These are phyloP conservation scores for Penstemon barbatus DNA, from an alignment of 257 asterid species.

Conservation along the genomic window DNA sequence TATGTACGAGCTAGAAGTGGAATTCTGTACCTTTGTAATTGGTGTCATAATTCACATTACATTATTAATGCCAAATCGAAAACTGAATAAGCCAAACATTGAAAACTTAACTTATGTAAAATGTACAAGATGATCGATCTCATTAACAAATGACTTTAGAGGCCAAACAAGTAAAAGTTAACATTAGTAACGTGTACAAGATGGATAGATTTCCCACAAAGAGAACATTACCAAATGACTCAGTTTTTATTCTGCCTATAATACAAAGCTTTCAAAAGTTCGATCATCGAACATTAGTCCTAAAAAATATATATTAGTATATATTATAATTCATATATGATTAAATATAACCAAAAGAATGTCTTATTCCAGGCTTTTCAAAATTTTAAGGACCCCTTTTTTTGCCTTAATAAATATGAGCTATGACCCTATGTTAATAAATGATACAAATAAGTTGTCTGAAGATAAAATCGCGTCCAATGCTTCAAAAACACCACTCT, in stretches of 20 bases:
- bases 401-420: constrained; percentile 22
- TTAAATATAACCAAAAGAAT: neutral
- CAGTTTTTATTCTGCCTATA: neutral
- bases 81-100: too few species aligned
- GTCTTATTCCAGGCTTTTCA: constrained; percentile 30
- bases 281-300: constrained; percentile 3
- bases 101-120: too few species aligned
- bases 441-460: constrained; percentile 1
- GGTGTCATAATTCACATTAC: too few species aligned
- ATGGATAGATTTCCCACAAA: neutral
- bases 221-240: neutral
- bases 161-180: too few species aligned
- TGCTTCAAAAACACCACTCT: constrained; percentile 26
- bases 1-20: too few species aligned
- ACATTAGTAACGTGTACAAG: too few species aligned
- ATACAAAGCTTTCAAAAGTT: constrained; percentile 29
- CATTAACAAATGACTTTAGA: too few species aligned
- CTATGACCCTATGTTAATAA: constrained; percentile 20
- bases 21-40: too few species aligned
- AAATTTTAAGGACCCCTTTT: constrained; percentile 29
- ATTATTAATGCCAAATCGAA: too few species aligned
- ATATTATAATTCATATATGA: constrained; percentile 18
- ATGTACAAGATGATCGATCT: too few species aligned
- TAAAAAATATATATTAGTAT: neutral
- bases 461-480: neutral